phyloP scores from a whole-genome alignment of 257 asterid genomes.

The Solanum arcanum region DNA sequence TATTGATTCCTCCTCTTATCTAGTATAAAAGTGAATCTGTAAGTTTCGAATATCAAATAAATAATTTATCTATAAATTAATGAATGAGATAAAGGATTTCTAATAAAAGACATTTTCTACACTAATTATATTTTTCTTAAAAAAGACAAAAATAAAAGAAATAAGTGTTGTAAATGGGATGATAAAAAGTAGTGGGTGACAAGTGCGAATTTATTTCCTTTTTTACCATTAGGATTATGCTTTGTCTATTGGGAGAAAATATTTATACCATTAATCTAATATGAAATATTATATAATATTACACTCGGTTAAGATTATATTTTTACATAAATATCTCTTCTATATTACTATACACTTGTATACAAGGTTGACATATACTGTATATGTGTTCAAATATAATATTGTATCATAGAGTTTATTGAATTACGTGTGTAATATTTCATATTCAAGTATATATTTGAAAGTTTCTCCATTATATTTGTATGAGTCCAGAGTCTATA shows the following conservation, averaged over 20 bases:
- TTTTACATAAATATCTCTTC: background rate
- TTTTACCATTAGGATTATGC: background rate
- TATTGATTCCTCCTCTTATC: background rate
- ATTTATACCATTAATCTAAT: background rate
- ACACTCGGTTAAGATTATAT: background rate
- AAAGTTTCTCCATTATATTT: background rate
- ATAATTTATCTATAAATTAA: too few species aligned
- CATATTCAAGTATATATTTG: background rate
- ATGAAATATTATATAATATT: background rate
- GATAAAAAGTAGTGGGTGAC: background rate
- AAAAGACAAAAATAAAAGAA: background rate
- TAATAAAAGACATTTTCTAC: background rate
- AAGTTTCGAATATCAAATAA: background rate
- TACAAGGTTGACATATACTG: background rate
- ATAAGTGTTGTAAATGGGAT: background rate
- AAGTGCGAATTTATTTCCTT: background rate
- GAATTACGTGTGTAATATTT: background rate
- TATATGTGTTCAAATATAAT: background rate
- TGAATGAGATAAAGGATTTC: background rate
- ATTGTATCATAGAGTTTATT: background rate
- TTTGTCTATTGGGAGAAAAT: background rate
- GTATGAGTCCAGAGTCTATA: too few species aligned
- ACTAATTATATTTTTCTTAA: background rate
- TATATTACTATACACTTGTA: background rate
- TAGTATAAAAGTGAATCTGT: background rate